Evolutionary conservation across 768 basidiomycete species (phyloP).

Genomic region (Tulasnella sp.): DNA sequence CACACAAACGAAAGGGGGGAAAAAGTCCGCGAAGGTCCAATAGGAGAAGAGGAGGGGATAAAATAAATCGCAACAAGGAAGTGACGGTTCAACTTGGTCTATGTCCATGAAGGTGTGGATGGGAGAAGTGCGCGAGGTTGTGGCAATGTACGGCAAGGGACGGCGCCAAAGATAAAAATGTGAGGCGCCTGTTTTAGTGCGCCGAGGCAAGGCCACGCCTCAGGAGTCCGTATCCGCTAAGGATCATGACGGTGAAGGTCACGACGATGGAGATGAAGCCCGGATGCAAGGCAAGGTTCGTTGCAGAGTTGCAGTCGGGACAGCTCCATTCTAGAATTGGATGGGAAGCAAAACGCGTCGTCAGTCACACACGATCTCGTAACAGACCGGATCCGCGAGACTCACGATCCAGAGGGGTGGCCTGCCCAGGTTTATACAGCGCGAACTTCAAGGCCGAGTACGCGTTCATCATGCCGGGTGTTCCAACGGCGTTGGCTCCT

Average conservation of each 20-base stretch:
- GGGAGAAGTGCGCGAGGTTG: background rate
- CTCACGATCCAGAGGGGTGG: conserved; percentile 59
- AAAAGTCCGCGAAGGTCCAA: background rate
- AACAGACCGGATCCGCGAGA: conserved; percentile 24
- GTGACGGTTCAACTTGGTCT: background rate
- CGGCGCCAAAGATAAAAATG: background rate
- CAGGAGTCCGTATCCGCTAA: conserved; percentile 28
- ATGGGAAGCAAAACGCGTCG: background rate
- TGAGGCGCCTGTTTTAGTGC: background rate
- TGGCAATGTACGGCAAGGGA: background rate
- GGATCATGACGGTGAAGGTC: conserved; percentile 30
- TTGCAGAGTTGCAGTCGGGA: conserved; percentile 37
- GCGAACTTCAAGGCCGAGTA: conserved; percentile 75
- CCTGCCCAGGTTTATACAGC: conserved; percentile 71
- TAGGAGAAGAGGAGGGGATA: conserved; percentile 6
- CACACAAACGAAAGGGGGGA: background rate
- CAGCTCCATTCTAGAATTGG: conserved; percentile 41
- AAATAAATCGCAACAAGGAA: conserved; percentile 7
- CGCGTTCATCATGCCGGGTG: conserved; percentile 63
- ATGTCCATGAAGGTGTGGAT: conserved; percentile 8
- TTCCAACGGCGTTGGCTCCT: conserved; percentile 58
- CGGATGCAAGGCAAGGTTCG: conserved; percentile 20
- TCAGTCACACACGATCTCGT: background rate
- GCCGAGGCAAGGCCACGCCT: conserved; percentile 6
- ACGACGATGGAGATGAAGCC: conserved; percentile 25